A percentile compares a stretch with the other conserved stretches of the same genome.
phyloP scores from a whole-genome alignment of 2,329 filamentous ascomycete species.

The Colletotrichum graminicola region DNA sequence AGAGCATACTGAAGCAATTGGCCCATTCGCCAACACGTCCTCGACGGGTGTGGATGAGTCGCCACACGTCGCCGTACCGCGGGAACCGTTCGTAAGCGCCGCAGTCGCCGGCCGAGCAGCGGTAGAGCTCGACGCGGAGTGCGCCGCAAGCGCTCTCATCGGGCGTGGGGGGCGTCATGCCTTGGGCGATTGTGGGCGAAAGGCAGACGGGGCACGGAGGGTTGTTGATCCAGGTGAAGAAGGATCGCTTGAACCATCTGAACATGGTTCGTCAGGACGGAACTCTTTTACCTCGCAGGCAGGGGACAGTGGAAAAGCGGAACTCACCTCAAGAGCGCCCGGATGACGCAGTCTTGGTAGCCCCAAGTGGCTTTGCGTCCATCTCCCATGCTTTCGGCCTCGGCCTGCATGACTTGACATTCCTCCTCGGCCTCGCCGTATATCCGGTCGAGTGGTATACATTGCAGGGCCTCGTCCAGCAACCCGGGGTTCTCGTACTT shows the following conservation, averaged over 20 bases:
- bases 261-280: slow-evolving; percentile 30
- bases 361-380: slow-evolving; percentile 90
- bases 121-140: slow-evolving; percentile 88
- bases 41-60: slow-evolving; percentile 85
- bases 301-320: neutral
- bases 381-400: slow-evolving; percentile 88
- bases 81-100: slow-evolving; percentile 89
- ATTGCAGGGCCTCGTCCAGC: slow-evolving; percentile 88
- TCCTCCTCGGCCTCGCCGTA: slow-evolving; percentile 97
- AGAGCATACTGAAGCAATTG: slow-evolving; percentile 99
- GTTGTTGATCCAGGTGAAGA: slow-evolving; percentile 98
- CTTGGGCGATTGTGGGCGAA: slow-evolving; percentile 84
- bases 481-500: slow-evolving; percentile 98
- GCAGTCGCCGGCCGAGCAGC: slow-evolving; percentile 83
- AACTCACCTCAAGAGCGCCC: slow-evolving; percentile 78
- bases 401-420: slow-evolving; percentile 85
- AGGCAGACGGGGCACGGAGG: slow-evolving; percentile 86
- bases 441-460: slow-evolving; percentile 89
- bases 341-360: slow-evolving; percentile 96
- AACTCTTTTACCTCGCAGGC: neutral
- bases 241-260: slow-evolving; percentile 95
- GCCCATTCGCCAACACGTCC: slow-evolving; percentile 96
- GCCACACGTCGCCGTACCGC: slow-evolving; percentile 95
- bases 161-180: slow-evolving; percentile 85
- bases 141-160: slow-evolving; percentile 93